Base-by-base conservation (phyloP, 2,329 filamentous ascomycete genomes). In the Fusarium sp. region DNA sequence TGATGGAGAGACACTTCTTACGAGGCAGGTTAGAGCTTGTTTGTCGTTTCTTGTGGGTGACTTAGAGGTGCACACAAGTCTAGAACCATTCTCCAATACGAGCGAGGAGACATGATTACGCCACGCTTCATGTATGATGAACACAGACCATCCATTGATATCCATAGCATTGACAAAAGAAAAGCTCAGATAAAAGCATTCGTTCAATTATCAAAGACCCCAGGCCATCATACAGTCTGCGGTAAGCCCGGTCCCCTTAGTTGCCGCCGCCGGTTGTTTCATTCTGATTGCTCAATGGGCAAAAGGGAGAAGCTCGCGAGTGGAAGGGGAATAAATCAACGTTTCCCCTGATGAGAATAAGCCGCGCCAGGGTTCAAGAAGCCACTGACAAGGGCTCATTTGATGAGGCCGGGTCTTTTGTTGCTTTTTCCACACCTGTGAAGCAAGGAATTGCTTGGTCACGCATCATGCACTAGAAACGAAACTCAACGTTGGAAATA, bases 211-310 rank as follows among this genome's bases (percentile, higher is more conserved):
- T 23, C 53, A 19, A 54, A 46, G 37, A 15, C 25, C 52, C 50
- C 42, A 64, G 42, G 38, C 47, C 28, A 42, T 21, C 30, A 56
- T 28, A n/a, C 42, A 32, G 46, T 40, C 61, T 53, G 23, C 38
- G 57, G 57, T 38, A 67, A 54, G 52, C 44, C 57, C 38, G 38
- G 32, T 40, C 30, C 28, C 60, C 35, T 64, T 75, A 75, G 72
- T 54, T 75, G 72, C 72, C 73, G 72, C 61, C 69, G 60, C 61
- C 60, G 61, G 67, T 69, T 75, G 72, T 75, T 74, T 74, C 75
- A 67, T 63, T 71, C 37, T 77, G 67, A 75, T 77, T 78, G 67
- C 71, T 74, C 74, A 73, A 77, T 52, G 32, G 71, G 62, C 12
- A 30, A 59, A 50, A 59, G 56, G 42, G 42, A 50, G 56, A 58